A percentile compares a stretch with the other conserved stretches of the same genome.
phyloP scores from a whole-genome alignment of 2,329 filamentous ascomycete genomes.

The Aureobasidium sp. region DNA sequence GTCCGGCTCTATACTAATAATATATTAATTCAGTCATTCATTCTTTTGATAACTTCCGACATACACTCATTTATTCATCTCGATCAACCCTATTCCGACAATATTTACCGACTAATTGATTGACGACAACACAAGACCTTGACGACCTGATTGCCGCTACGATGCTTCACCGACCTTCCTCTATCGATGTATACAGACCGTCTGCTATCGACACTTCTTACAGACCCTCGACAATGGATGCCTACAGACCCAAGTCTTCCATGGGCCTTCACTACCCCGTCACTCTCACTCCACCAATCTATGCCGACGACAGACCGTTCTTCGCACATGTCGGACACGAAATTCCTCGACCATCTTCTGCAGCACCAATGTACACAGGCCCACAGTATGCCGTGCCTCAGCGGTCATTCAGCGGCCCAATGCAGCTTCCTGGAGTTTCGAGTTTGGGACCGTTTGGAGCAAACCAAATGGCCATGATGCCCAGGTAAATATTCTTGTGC shows the following conservation, averaged over 20 bases:
- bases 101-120: neutral
- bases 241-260: constrained; percentile 42
- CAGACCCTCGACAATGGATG: constrained; percentile 48
- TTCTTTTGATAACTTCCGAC: constrained; percentile 15
- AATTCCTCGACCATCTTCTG: constrained; percentile 48
- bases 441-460: constrained; percentile 46
- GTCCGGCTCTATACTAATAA: constrained; percentile 13
- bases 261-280: constrained; percentile 43
- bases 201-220: constrained; percentile 30
- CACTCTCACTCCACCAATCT: constrained; percentile 40
- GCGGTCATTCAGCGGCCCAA: constrained; percentile 32
- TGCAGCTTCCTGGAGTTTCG: constrained; percentile 51
- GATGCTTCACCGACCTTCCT: constrained; percentile 38
- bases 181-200: constrained; percentile 45
- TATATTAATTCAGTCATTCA: constrained; percentile 13
- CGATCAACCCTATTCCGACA: neutral
- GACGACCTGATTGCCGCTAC: constrained; percentile 14
- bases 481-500: constrained; percentile 17
- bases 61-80: constrained; percentile 2
- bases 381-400: constrained; percentile 36
- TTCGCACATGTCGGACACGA: constrained; percentile 44
- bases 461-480: constrained; percentile 3
- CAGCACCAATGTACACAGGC: constrained; percentile 34
- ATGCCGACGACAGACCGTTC: constrained; percentile 41
- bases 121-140: constrained; percentile 11